Conservation (phyloP, 2,329 filamentous ascomycete genomes). For the Trichophyton equinum region DNA sequence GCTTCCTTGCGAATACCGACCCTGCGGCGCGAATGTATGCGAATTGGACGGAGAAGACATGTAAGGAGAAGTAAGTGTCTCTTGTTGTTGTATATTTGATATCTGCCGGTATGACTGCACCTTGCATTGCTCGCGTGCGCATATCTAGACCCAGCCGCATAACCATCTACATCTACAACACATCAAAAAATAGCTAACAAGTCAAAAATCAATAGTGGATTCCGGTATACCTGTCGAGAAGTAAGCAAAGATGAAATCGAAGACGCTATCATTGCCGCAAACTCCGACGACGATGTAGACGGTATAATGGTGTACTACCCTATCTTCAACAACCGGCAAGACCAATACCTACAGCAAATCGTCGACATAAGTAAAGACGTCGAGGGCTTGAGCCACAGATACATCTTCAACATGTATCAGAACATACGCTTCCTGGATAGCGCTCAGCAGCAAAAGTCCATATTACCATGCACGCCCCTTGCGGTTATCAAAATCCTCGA, state of each 20-base stretch:
- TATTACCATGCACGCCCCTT: conserved; percentile 88
- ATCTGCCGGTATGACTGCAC: background rate
- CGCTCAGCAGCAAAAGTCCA: conserved; percentile 68
- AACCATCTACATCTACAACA: background rate
- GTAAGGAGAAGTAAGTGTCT: conserved; percentile 72
- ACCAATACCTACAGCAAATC: conserved; percentile 91
- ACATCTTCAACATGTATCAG: conserved; percentile 99
- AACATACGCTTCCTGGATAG: conserved; percentile 91
- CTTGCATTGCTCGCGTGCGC: background rate
- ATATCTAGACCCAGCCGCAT: background rate
- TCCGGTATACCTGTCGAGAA: conserved; percentile 72
- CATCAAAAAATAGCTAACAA: background rate
- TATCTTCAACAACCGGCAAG: conserved; percentile 81
- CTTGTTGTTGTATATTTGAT: background rate
- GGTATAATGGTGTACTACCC: conserved; percentile 98
- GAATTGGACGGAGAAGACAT: conserved; percentile 95
- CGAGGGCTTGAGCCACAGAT: conserved; percentile 82
- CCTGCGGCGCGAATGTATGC: conserved; percentile 87
- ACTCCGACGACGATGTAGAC: conserved; percentile 63
- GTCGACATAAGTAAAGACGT: conserved; percentile 86
- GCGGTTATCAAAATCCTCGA: conserved; percentile 96
- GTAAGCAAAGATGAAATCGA: conserved; percentile 82
- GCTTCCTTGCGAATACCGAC: conserved; percentile 85
- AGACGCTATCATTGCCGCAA: conserved; percentile 74
- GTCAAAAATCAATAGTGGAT: conserved; percentile 49